phyloP scores from a whole-genome alignment of 1,284 basidiomycete species.

The Irpex rosettiformis region DNA sequence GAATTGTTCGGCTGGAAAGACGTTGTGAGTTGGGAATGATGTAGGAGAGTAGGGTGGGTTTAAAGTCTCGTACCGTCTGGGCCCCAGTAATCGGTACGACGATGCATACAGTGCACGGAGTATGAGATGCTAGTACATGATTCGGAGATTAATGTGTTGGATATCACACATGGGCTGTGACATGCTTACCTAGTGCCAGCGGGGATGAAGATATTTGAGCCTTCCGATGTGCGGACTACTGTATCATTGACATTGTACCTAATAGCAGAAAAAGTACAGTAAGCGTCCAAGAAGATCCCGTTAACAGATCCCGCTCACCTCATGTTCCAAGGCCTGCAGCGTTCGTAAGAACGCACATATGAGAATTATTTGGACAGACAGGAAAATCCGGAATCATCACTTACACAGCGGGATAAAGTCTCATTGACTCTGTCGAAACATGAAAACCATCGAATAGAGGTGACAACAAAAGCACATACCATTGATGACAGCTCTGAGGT shows the following conservation, averaged over 20 bases:
- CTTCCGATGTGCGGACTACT: constrained; percentile 18
- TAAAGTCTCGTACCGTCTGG: constrained; percentile 17
- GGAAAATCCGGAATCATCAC: no score
- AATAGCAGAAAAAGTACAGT: not conserved
- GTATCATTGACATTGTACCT: constrained; percentile 17
- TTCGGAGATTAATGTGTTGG: not conserved
- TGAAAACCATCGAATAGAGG: not conserved
- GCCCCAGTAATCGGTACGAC: constrained; percentile 29
- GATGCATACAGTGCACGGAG: constrained; percentile 28
- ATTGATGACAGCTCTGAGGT: constrained; percentile 32
- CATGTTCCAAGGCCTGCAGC: constrained; percentile 27
- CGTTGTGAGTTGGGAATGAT: not conserved
- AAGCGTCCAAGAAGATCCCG: not conserved
- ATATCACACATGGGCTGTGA: constrained; percentile 1
- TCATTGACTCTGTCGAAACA: constrained; percentile 23
- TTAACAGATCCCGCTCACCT: constrained; percentile 13
- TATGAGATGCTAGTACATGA: constrained; percentile 15
- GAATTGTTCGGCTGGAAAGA: constrained; percentile 41
- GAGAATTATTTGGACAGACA: no score
- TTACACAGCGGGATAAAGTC: constrained; percentile 34
- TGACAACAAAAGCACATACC: constrained; percentile 10
- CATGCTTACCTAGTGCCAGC: constrained; percentile 18
- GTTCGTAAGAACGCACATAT: no score
- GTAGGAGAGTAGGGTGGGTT: not conserved
- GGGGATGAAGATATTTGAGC: constrained; percentile 25